Conservation (phyloP, 768 basidiomycete species). For the Boletus edulis region DNA sequence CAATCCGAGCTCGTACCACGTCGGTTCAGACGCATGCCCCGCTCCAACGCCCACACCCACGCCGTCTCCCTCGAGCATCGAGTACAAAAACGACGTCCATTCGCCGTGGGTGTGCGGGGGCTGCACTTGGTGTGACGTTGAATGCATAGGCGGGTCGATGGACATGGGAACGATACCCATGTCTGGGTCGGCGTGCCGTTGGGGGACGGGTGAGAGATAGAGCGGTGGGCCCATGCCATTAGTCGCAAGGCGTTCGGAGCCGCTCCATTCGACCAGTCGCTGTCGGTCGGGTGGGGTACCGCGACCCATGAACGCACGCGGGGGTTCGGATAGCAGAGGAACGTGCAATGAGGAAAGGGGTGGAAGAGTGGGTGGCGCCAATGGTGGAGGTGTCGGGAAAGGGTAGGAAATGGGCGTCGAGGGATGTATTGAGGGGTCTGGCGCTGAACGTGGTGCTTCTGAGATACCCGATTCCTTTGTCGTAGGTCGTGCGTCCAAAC, state of each 20-base stretch:
- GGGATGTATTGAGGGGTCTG: constrained; percentile 3
- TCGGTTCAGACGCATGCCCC: constrained; percentile 8
- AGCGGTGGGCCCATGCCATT: constrained; percentile 25
- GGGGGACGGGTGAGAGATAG: constrained; percentile 25
- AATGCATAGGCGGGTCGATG: constrained; percentile 13
- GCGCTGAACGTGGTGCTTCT: neutral
- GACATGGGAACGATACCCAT: constrained; percentile 22
- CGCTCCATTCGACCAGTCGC: constrained; percentile 31
- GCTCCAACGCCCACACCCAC: constrained; percentile 9
- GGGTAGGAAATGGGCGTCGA: constrained; percentile 1
- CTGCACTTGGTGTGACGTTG: neutral
- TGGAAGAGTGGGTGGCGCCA: constrained; percentile 16
- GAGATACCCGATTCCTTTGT: neutral
- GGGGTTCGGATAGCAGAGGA: constrained; percentile 30
- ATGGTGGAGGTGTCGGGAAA: constrained; percentile 2
- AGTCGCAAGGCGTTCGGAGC: constrained; percentile 14
- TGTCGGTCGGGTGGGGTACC: constrained; percentile 32
- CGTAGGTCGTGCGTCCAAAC: neutral
- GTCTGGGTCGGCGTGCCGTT: constrained; percentile 13
- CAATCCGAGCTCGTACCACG: constrained; percentile 32
- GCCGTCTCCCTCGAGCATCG: constrained; percentile 33
- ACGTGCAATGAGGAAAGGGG: constrained; percentile 31
- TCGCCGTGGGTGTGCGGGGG: constrained; percentile 20
- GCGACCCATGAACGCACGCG: constrained; percentile 35
- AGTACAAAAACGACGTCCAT: constrained; percentile 34